Evolutionary conservation across 371 early-diverging fungal species (phyloP).

Genomic region (Circinella umbellata): DNA sequence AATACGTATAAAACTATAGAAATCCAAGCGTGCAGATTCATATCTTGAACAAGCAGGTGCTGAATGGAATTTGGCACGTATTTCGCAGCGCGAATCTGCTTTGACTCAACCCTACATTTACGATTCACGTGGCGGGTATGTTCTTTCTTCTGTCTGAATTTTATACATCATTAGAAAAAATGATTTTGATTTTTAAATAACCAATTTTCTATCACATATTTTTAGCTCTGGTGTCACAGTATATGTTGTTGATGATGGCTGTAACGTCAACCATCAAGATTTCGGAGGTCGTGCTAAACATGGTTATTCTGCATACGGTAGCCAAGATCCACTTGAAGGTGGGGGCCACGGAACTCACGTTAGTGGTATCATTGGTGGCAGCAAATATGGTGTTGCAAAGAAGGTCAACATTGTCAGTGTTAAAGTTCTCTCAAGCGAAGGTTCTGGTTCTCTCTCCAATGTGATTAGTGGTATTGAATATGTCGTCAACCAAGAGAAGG

Average conservation of each 20-base stretch:
- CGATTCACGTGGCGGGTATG: constrained; percentile 30
- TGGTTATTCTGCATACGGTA: constrained; percentile 66
- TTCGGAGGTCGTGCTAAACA: constrained; percentile 65
- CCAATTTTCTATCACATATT: not conserved
- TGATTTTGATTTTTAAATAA: not conserved
- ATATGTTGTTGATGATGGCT: constrained; percentile 60
- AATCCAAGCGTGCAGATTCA: not conserved
- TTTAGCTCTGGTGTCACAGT: constrained; percentile 49
- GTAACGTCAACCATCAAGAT: constrained; percentile 49
- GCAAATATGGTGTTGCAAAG: constrained; percentile 87
- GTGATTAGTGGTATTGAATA: constrained; percentile 80
- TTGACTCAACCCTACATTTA: constrained; percentile 39
- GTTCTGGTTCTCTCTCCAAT: constrained; percentile 68
- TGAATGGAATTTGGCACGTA: constrained; percentile 48
- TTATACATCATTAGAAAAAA: too few relatives aligned
- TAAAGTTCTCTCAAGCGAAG: constrained; percentile 76
- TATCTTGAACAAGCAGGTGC: constrained; percentile 32
- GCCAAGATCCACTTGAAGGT: constrained; percentile 19
- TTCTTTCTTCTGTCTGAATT: not conserved
- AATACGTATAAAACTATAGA: constrained; percentile 2
- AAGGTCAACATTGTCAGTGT: constrained; percentile 83
- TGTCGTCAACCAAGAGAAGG: constrained; percentile 47
- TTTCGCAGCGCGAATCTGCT: constrained; percentile 32
- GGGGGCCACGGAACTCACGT: constrained; percentile 67
- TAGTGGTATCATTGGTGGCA: constrained; percentile 80